These are phyloP conservation scores for Psilocybe subaeruginosa DNA, from an alignment of 768 basidiomycete genomes.

Conservation along the genomic window DNA sequence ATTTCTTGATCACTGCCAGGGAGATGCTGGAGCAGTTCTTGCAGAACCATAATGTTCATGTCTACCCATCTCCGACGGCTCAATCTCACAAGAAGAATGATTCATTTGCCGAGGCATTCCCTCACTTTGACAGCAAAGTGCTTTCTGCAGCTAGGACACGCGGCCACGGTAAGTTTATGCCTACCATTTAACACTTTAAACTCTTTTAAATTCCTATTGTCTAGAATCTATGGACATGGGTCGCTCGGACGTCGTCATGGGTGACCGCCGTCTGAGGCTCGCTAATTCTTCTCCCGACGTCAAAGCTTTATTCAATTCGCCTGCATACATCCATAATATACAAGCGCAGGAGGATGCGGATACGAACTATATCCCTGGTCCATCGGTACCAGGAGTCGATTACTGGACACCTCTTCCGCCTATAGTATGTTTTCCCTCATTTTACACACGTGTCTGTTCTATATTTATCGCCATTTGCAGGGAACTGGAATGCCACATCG, in stretches of 20 bases:
- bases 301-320: slow-evolving; percentile 90
- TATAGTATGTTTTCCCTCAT: slow-evolving; percentile 53
- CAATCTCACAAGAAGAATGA: slow-evolving; percentile 86
- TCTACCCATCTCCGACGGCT: slow-evolving; percentile 79
- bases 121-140: slow-evolving; percentile 95
- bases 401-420: slow-evolving; percentile 81
- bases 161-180: slow-evolving; percentile 50
- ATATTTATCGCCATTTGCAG: slow-evolving; percentile 34
- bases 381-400: slow-evolving; percentile 55
- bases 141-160: slow-evolving; percentile 77
- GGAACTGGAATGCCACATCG: slow-evolving; percentile 72
- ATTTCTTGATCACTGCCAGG: slow-evolving; percentile 85
- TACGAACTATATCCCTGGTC: slow-evolving; percentile 48
- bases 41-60: slow-evolving; percentile 79
- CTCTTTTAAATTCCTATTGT: slow-evolving; percentile 8
- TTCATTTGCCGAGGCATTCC: slow-evolving; percentile 94
- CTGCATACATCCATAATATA: slow-evolving; percentile 80
- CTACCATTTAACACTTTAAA: slow-evolving; percentile 6
- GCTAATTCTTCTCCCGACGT: slow-evolving; percentile 94
- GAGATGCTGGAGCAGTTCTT: slow-evolving; percentile 95
- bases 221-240: slow-evolving; percentile 79
- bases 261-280: slow-evolving; percentile 75
- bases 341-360: slow-evolving; percentile 73
- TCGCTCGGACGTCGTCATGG: slow-evolving; percentile 68
- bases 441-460: slow-evolving; percentile 11